Evolutionary conservation across 2,329 filamentous ascomycete species (phyloP), one percentile per base, ranked within the genome.

Genomic region (Aspergillus terreus): DNA sequence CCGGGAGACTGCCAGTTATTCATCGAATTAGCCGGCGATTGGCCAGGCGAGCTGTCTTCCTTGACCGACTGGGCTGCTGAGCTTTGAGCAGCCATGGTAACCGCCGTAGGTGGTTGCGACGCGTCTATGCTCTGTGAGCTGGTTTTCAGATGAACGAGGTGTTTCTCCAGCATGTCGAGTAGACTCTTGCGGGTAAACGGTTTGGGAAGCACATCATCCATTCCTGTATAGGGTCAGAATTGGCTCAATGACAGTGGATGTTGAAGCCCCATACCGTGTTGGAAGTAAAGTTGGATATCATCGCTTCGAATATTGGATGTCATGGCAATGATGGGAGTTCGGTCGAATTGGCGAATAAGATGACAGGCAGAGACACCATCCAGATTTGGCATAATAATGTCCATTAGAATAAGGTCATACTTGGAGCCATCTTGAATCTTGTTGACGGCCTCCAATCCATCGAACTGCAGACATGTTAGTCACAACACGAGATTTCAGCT

Each of bases 121-220:
- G 76, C 73, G n/a, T 79, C 79, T 68, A 83, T 79, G 6, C 79
- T 78, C 73, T 78, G 58, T 71, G 76, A 49, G 69, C 79, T 82
- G 65, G 90, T 90, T 66, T 95, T 85, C 54, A 96, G 79, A 66
- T 91, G 87, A n/a, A 83, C 81, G 46, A 97, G 78, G 66, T 96
- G 90, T 66, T 92, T 95, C 71, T 94, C 89, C 27, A 99, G 79
- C 74, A 95, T 87, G 58, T 87, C 85, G 50, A 90, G 80, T 76
- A 94, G 89, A 36, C 88, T 89, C 60, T 91, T 88, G 63, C 88
- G 87, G 4, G 94, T 99, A 69, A 99, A 99, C 0, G 94, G 94
- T 67, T 99, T 99, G 0, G 94, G 92, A 54, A 99, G 76, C 15
- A 99, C 92, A 65, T 96, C 94, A 65, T 96, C 95, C 92, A 99